Base-by-base conservation (phyloP, 306 rosid genomes). In the Pterocarpus macrocarpus region DNA sequence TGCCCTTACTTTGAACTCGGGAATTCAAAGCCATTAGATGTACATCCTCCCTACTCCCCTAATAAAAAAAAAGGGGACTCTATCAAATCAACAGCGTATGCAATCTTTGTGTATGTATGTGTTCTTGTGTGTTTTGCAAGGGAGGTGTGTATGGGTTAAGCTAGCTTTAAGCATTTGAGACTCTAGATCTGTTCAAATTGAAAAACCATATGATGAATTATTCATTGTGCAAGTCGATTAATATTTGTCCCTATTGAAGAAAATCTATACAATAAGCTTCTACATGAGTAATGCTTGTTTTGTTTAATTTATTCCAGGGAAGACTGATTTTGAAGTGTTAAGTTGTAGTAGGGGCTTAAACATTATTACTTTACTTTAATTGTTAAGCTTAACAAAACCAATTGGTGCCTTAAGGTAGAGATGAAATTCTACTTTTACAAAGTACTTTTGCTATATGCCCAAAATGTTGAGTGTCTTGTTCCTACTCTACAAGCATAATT, bases 331-430 rank as follows among this genome's bases (percentile, higher is more conserved):
- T 12, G 90, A 88, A 79, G 84, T 45, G n/a, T 22, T 93, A 88
- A 85, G 82, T 97, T 74, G 87, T 87, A 5, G 91, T 94, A 1
- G 89, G 97, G 66, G 84, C 84, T 53, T 93, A 86, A 22, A 77
- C 28, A 66, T 33, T 43, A 30, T 67, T 69, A 64, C 56, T 56
- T 64, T 61, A 49, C 76, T 75, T 78, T 50, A 13, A 22, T 72
- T 44, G 44, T 63, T 61, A 39, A 16, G 17, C 64, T 35, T 7
- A 9, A 53, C 45, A 44, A 69, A 77, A 71, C 67, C 65, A 44
- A 59, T 10, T 6, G 57, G 78, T 12, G 43, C 71, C 69, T 62
- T 57, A 8, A 75, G 81, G 82, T 84, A 75, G n/a, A 43, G 33
- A 33, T 69, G 39, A 30, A 67, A 15, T 32, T 36, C 28, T 44